Conservation (phyloP, 2,329 filamentous ascomycete genomes). For the Pseudomassariella vexata region DNA sequence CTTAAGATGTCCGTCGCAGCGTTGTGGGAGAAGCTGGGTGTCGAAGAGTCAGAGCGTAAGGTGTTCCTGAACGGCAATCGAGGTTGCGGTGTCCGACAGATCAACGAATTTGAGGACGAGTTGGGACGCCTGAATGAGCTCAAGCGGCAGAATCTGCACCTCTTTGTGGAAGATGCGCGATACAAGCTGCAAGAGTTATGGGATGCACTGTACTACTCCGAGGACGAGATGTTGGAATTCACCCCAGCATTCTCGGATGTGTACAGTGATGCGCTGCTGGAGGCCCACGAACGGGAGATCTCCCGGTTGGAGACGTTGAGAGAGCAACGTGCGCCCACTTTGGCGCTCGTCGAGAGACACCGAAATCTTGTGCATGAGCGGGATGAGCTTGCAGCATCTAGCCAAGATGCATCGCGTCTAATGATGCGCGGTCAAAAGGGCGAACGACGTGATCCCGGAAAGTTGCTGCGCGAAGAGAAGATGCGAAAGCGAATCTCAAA, state of each 20-base stretch:
- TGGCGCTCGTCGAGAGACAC: conserved; percentile 80
- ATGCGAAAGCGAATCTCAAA: conserved; percentile 97
- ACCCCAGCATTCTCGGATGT: conserved; percentile 96
- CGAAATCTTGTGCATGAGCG: conserved; percentile 77
- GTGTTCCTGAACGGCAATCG: conserved; percentile 81
- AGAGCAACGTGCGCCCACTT: conserved; percentile 80
- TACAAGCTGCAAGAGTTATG: conserved; percentile 89
- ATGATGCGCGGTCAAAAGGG: conserved; percentile 90
- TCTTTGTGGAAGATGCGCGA: conserved; percentile 93
- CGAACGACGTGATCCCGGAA: conserved; percentile 89
- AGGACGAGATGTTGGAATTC: conserved; percentile 98
- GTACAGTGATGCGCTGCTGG: conserved; percentile 90
- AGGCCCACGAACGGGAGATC: conserved; percentile 92
- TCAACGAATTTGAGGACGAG: conserved; percentile 96
- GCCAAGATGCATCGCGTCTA: conserved; percentile 88
- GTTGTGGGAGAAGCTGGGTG: conserved; percentile 81
- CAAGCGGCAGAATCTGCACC: conserved; percentile 88
- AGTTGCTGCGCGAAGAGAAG: conserved; percentile 92
- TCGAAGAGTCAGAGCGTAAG: conserved; percentile 79
- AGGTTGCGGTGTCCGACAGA: conserved; percentile 83
- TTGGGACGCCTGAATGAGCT: conserved; percentile 80
- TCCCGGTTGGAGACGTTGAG: conserved; percentile 71
- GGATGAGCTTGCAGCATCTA: conserved; percentile 81
- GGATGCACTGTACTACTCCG: conserved; percentile 89
- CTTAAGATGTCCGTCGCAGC: conserved; percentile 72